phyloP scores from a whole-genome alignment of 768 basidiomycete species.

The Xerocomellus amylosporus region DNA sequence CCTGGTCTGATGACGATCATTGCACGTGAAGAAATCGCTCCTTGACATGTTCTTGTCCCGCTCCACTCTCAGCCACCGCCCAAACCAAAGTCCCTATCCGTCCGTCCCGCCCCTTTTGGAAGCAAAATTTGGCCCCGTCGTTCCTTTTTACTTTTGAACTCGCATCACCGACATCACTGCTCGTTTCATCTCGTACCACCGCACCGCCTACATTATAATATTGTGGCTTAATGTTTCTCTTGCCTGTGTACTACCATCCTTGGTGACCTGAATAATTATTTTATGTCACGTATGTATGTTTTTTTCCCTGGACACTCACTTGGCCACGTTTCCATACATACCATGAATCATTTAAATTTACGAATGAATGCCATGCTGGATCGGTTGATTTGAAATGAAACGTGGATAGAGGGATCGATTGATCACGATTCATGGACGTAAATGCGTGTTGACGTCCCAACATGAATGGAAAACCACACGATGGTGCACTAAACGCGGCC shows the following conservation, averaged over 20 bases:
- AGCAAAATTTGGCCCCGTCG: not conserved
- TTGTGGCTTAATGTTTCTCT: not conserved
- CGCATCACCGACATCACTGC: not conserved
- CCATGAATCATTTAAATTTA: not conserved
- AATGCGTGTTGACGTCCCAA: no score
- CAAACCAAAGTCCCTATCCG: not conserved
- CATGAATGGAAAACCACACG: no score
- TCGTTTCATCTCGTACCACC: not conserved
- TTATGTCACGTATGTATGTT: slow-evolving; percentile 3
- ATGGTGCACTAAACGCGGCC: no score
- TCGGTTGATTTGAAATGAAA: not conserved
- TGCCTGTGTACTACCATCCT: not conserved
- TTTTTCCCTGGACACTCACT: not conserved
- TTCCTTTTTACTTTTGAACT: slow-evolving; percentile 8
- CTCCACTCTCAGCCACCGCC: not conserved
- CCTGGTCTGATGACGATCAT: slow-evolving; percentile 77
- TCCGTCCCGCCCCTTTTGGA: not conserved
- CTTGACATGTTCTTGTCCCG: slow-evolving; percentile 8
- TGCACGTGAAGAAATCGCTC: slow-evolving; percentile 35
- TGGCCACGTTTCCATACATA: slow-evolving; percentile 3
- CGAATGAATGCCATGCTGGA: not conserved
- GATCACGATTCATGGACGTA: no score
- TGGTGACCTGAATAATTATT: not conserved
- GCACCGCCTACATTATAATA: not conserved
- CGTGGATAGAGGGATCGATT: not conserved